Conservation (phyloP, 1,284 basidiomycete species). For the Moesziomyces globuligerus region DNA sequence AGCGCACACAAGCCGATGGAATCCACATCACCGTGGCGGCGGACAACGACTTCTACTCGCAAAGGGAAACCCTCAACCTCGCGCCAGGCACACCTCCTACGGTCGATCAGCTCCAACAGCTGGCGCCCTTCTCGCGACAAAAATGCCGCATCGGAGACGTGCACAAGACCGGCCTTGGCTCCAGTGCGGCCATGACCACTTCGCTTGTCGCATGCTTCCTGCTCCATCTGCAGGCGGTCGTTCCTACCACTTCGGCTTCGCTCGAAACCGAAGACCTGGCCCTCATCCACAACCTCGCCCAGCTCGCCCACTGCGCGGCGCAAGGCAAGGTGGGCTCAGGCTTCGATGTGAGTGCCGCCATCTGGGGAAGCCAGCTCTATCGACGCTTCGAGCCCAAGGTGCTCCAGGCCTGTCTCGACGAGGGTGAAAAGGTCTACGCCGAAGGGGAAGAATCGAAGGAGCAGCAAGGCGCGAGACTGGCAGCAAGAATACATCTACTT, state of each 20-base stretch:
- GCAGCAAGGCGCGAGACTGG: conserved; percentile 11
- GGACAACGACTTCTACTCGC: conserved; percentile 98
- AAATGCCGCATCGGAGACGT: conserved; percentile 74
- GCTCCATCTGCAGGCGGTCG: conserved; percentile 76
- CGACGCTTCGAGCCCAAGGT: conserved; percentile 80
- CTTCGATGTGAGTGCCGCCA: conserved; percentile 93
- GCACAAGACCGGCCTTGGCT: conserved; percentile 97
- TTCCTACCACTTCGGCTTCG: conserved; percentile 14
- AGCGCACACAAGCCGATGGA: conserved; percentile 65
- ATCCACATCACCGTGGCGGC: conserved; percentile 84
- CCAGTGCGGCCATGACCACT: conserved; percentile 95
- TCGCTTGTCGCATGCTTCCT: conserved; percentile 88
- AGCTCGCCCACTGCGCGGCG: conserved; percentile 93
- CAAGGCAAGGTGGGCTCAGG: conserved; percentile 98
- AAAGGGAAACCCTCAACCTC: conserved; percentile 74
- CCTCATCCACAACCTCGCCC: conserved; percentile 87
- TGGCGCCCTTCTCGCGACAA: conserved; percentile 76
- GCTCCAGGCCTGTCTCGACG: conserved; percentile 49
- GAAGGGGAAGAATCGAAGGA: conserved; percentile 46
- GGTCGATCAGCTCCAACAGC: conserved; percentile 68
- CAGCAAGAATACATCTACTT: conserved; percentile 27
- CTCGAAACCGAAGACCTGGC: conserved; percentile 51
- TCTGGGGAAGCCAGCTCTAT: conserved; percentile 94
- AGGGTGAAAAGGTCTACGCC: conserved; percentile 39
- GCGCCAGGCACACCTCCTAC: conserved; percentile 50